Evolutionary conservation across 1,284 basidiomycete genomes (phyloP).

Genomic region (Cerrena zonata): DNA sequence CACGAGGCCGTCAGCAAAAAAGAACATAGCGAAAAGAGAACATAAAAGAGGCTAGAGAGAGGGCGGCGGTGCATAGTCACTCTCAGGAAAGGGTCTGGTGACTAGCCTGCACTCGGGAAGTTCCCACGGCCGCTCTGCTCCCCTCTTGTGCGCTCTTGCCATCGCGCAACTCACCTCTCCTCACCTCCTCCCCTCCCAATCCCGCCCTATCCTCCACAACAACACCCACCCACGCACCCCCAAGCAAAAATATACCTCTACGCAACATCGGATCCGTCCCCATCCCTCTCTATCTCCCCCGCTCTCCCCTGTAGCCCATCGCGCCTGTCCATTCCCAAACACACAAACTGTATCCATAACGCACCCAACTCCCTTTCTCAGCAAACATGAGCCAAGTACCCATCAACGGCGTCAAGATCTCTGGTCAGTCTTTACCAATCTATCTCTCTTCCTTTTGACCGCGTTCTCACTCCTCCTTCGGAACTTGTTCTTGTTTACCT

Average conservation of each 20-base stretch:
- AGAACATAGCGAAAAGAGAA: too few species aligned
- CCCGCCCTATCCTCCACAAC: neutral
- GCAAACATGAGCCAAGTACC: constrained; percentile 66
- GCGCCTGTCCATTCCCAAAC: neutral
- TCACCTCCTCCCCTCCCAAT: neutral
- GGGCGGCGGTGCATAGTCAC: neutral
- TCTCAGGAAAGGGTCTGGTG: neutral
- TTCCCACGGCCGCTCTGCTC: constrained; percentile 11
- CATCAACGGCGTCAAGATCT: constrained; percentile 87
- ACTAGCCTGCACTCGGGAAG: neutral
- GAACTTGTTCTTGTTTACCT: constrained; percentile 1
- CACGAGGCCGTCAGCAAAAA: too few species aligned
- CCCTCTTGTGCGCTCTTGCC: constrained; percentile 11
- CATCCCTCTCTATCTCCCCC: neutral
- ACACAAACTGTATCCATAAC: constrained; percentile 28
- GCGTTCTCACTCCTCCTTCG: constrained; percentile 25
- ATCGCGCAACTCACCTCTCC: constrained; percentile 3
- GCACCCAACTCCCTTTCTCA: constrained; percentile 9
- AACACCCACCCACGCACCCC: too few species aligned
- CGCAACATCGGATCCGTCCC: neutral
- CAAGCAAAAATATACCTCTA: neutral
- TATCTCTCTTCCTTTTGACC: constrained; percentile 10
- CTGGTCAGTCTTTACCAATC: constrained; percentile 54
- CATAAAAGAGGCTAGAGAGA: too few species aligned
- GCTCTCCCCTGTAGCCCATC: constrained; percentile 4